Conservation (phyloP, 2,329 filamentous ascomycete genomes). For the Beauveria sp. region DNA sequence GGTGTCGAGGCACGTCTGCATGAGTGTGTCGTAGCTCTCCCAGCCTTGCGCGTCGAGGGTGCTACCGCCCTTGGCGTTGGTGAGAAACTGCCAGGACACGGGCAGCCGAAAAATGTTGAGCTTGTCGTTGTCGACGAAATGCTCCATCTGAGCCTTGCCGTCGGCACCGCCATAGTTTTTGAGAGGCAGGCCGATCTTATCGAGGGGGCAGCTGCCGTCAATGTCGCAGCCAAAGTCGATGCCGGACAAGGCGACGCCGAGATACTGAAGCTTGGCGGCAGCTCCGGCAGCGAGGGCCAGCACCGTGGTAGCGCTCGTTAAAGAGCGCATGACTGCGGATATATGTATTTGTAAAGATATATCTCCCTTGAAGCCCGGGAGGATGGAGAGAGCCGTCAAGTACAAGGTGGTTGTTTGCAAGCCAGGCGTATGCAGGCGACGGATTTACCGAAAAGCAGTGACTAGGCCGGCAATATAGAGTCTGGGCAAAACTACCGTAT, state of each 20-base stretch:
- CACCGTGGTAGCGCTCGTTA: slow-evolving; percentile 2
- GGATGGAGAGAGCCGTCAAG: too few species aligned
- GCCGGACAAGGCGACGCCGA: slow-evolving; percentile 37
- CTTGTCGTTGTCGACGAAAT: slow-evolving; percentile 43
- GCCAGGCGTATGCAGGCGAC: too few species aligned
- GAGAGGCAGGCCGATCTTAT: slow-evolving; percentile 28
- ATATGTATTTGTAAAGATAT: neutral
- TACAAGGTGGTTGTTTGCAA: too few species aligned
- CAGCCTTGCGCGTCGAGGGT: slow-evolving; percentile 41
- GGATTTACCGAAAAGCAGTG: too few species aligned
- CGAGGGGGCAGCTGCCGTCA: slow-evolving; percentile 33
- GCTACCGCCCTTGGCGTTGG: slow-evolving; percentile 42
- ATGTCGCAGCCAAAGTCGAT: slow-evolving; percentile 42
- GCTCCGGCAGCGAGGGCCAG: slow-evolving; percentile 11
- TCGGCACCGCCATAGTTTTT: slow-evolving; percentile 23
- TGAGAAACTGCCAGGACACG: slow-evolving; percentile 50
- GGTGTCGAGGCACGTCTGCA: slow-evolving; percentile 48
- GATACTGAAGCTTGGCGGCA: slow-evolving; percentile 12
- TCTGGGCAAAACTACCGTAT: too few species aligned
- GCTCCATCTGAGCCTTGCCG: slow-evolving; percentile 40
- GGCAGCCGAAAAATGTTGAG: slow-evolving; percentile 45
- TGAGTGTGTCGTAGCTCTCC: slow-evolving; percentile 45
- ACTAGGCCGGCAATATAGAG: too few species aligned
- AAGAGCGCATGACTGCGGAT: slow-evolving; percentile 9
- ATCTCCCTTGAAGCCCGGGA: neutral